A percentile compares a stretch with the other conserved stretches of the same genome.
Evolutionary conservation across 2,329 filamentous ascomycete genomes (phyloP).

Genomic region (Fusarium albosuccineum): DNA sequence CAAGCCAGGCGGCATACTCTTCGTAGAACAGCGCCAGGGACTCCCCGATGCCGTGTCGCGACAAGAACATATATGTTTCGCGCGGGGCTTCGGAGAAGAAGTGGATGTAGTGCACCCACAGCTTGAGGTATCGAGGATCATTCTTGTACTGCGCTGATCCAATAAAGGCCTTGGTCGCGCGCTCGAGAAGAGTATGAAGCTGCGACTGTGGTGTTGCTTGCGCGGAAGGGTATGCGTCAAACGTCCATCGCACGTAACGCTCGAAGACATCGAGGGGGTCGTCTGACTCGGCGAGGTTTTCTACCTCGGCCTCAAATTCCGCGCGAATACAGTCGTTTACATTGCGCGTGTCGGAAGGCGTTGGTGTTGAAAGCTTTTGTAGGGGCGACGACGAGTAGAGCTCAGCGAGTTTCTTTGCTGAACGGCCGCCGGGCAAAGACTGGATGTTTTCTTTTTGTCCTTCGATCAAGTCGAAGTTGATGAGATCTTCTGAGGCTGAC

Average conservation of each 20-base stretch:
- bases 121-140: slow-evolving; percentile 90
- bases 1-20: slow-evolving; percentile 94
- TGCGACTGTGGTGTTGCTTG: slow-evolving; percentile 94
- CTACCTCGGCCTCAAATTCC: slow-evolving; percentile 88
- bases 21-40: slow-evolving; percentile 93
- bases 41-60: slow-evolving; percentile 89
- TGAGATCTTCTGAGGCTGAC: slow-evolving; percentile 65
- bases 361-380: slow-evolving; percentile 71
- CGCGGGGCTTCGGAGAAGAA: slow-evolving; percentile 94
- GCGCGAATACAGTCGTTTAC: slow-evolving; percentile 83
- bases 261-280: slow-evolving; percentile 97
- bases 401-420: slow-evolving; percentile 87
- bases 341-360: slow-evolving; percentile 79
- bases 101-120: slow-evolving; percentile 95
- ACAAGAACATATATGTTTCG: slow-evolving; percentile 91
- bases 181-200: slow-evolving; percentile 88
- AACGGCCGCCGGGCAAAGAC: slow-evolving; percentile 86
- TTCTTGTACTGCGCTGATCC: slow-evolving; percentile 91
- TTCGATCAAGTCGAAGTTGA: slow-evolving; percentile 93
- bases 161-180: slow-evolving; percentile 91
- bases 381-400: slow-evolving; percentile 78
- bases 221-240: slow-evolving; percentile 93
- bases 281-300: slow-evolving; percentile 84
- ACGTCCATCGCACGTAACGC: slow-evolving; percentile 95
- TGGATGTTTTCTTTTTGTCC: slow-evolving; percentile 98